Evolutionary conservation across 1,284 basidiomycete genomes (phyloP).

Genomic region (Sanghuangporus baumii): DNA sequence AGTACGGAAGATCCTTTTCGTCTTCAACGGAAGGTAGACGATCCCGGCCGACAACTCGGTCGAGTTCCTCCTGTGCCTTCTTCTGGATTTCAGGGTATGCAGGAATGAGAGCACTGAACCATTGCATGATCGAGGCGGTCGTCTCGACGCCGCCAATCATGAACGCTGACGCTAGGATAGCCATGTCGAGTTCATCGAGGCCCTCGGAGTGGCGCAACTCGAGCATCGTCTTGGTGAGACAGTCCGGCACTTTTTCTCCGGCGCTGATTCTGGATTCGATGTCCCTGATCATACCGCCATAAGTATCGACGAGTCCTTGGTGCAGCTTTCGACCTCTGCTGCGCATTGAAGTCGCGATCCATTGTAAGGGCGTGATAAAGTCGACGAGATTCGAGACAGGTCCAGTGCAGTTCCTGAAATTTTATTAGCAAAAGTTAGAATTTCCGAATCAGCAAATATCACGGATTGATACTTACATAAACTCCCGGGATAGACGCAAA

Average conservation of each 20-base stretch:
- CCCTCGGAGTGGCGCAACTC: constrained; percentile 30
- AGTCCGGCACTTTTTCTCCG: constrained; percentile 33
- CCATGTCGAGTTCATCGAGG: constrained; percentile 34
- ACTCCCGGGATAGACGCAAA: constrained; percentile 31
- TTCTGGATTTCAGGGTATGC: constrained; percentile 25
- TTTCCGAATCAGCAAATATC: not conserved
- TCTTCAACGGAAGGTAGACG: constrained; percentile 23
- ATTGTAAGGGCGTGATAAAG: constrained; percentile 34
- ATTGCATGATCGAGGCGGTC: constrained; percentile 26
- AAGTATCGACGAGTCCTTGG: constrained; percentile 30
- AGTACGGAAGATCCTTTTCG: constrained; percentile 22
- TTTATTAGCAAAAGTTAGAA: constrained; percentile 22
- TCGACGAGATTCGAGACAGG: constrained; percentile 36
- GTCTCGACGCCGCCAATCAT: constrained; percentile 38
- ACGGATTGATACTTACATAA: constrained; percentile 26
- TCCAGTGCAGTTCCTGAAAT: constrained; percentile 24
- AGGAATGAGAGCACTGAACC: constrained; percentile 26
- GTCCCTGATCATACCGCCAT: constrained; percentile 32
- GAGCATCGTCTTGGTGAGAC: constrained; percentile 35
- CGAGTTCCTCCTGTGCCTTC: constrained; percentile 27
- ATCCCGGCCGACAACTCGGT: constrained; percentile 24
- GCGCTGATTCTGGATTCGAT: constrained; percentile 29
- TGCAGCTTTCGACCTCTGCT: constrained; percentile 31
- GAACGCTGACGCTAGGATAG: constrained; percentile 35
- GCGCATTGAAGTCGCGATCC: constrained; percentile 30